Evolutionary conservation across 2,329 filamentous ascomycete genomes (phyloP).

Genomic region (Colletotrichum destructivum): DNA sequence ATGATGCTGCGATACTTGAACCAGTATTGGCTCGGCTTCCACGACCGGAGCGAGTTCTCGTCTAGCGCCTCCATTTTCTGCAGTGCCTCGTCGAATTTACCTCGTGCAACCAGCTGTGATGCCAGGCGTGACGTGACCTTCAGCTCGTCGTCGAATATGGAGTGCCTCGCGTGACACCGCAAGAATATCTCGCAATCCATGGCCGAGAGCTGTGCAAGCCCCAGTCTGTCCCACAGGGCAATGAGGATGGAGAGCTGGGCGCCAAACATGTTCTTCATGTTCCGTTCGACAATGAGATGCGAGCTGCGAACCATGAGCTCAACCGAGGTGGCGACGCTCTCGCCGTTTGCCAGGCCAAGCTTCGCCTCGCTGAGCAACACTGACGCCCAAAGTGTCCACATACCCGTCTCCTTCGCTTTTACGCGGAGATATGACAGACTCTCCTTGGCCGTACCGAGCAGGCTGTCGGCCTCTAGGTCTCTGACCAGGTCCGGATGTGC

Average conservation of each 20-base stretch:
- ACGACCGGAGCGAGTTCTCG: constrained; percentile 74
- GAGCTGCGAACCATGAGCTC: constrained; percentile 88
- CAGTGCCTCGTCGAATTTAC: constrained; percentile 79
- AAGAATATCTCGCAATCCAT: constrained; percentile 81
- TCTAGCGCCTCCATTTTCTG: constrained; percentile 62
- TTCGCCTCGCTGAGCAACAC: constrained; percentile 90
- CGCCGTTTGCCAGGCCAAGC: constrained; percentile 80
- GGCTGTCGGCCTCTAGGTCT: constrained; percentile 78
- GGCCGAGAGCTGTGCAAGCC: constrained; percentile 69
- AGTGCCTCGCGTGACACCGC: constrained; percentile 74
- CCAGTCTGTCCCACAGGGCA: constrained; percentile 83
- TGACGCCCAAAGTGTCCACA: constrained; percentile 88
- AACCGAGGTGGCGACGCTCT: constrained; percentile 74
- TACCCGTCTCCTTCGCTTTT: constrained; percentile 88
- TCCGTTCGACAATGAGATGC: constrained; percentile 84
- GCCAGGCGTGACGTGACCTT: constrained; percentile 81
- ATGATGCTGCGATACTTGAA: constrained; percentile 77
- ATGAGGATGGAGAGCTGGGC: constrained; percentile 81
- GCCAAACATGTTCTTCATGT: constrained; percentile 80
- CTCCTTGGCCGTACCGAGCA: constrained; percentile 85
- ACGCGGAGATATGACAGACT: constrained; percentile 86
- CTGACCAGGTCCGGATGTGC: constrained; percentile 83
- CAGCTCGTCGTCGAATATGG: constrained; percentile 81
- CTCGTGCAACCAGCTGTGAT: constrained; percentile 69
- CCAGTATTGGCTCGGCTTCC: constrained; percentile 85